These are phyloP conservation scores for Eucalyptus sideroxylon DNA, from an alignment of 345 rosid genomes.

Conservation along the genomic window DNA sequence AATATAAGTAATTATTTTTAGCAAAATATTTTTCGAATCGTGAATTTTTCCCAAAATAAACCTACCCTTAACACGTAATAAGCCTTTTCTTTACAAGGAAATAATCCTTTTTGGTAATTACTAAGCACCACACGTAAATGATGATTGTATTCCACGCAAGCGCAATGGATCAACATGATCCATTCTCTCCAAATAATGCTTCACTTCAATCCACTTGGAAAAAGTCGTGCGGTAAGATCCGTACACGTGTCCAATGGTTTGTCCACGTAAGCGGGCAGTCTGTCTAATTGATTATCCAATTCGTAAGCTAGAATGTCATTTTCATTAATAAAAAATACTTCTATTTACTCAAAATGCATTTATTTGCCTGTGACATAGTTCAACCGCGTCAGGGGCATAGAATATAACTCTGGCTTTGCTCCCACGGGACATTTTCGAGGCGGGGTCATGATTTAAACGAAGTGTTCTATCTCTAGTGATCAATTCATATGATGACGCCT, in stretches of 20 bases:
- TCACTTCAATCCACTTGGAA: background rate
- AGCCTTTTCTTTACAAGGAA: background rate
- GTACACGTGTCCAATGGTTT: background rate
- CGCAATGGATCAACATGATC: background rate
- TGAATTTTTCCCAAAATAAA: background rate
- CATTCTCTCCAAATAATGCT: background rate
- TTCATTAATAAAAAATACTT: background rate
- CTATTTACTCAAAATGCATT: background rate
- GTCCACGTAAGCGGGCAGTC: background rate
- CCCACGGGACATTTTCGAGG: background rate
- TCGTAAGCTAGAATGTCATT: background rate
- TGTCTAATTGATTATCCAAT: background rate
- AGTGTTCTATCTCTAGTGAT: background rate
- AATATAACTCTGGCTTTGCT: background rate
- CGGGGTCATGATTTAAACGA: background rate
- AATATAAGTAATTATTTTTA: background rate
- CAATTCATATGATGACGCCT: background rate
- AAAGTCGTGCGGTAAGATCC: background rate
- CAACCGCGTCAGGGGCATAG: background rate
- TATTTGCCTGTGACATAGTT: background rate
- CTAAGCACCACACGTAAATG: background rate
- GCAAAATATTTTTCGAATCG: background rate
- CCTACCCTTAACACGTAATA: fast-evolving
- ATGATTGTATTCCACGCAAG: background rate
- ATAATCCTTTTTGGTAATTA: background rate